Percentiles rank a stretch among this genome's conserved stretches.
phyloP scores from a whole-genome alignment of 176 grass and related monocot genomes.

The Juncus inflexus region DNA sequence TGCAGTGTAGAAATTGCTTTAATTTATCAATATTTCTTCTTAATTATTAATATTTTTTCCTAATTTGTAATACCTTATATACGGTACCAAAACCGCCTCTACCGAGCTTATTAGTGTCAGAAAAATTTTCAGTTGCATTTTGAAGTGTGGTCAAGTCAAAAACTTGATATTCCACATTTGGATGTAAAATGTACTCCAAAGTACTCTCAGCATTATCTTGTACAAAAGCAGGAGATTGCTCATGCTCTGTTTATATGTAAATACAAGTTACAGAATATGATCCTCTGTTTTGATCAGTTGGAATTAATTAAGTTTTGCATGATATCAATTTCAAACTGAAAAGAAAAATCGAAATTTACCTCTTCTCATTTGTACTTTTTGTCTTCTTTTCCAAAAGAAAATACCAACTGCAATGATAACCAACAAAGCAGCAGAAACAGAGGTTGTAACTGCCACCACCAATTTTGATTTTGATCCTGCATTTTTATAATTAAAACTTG shows the following conservation, averaged over 20 bases:
- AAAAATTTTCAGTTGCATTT: constrained; percentile 12
- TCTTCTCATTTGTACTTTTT: background rate
- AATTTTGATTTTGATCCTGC: constrained; percentile 6
- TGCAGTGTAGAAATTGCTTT: too few relatives aligned
- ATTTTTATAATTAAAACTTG: background rate
- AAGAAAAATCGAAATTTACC: background rate
- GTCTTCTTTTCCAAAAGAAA: constrained; percentile 4
- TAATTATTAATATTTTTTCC: too few relatives aligned
- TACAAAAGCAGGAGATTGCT: background rate
- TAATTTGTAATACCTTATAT: constrained; percentile 1
- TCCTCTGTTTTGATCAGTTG: background rate
- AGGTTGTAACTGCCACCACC: background rate
- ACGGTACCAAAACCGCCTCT: constrained; percentile 9
- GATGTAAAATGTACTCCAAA: background rate
- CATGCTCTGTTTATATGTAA: background rate
- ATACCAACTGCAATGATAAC: background rate
- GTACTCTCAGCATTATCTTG: background rate
- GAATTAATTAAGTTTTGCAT: too few relatives aligned
- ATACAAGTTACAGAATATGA: background rate
- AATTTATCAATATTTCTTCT: too few relatives aligned
- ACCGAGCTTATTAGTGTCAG: constrained; percentile 12
- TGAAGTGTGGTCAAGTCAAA: constrained; percentile 9
- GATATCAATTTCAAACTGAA: too few relatives aligned
- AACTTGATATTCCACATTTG: background rate
- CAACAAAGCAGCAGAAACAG: background rate